Conservation (phyloP, 345 rosid species). For the Eucalyptus caleyi region DNA sequence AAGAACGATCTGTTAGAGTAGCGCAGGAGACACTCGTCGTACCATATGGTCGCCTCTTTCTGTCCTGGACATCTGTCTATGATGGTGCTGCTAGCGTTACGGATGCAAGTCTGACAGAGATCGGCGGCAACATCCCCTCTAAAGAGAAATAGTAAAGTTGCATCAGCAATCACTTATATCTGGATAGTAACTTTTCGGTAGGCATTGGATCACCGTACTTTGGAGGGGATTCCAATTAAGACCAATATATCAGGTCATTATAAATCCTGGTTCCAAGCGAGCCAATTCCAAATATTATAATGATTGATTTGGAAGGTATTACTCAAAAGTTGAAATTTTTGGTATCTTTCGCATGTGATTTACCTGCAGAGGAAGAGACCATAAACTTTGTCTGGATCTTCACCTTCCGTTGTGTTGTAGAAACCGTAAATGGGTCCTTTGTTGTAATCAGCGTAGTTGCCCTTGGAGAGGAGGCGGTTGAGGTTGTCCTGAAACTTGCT, state of each 20-base stretch:
- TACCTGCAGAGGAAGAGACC: slow-evolving; percentile 2
- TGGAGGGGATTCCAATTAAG: neutral
- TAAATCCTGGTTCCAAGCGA: neutral
- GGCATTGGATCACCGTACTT: neutral
- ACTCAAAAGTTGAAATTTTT: neutral
- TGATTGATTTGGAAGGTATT: neutral
- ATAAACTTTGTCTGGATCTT: neutral
- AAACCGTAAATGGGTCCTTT: neutral
- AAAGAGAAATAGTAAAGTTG: neutral
- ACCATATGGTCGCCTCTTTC: slow-evolving; percentile 19
- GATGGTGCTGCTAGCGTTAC: neutral
- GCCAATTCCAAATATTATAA: neutral
- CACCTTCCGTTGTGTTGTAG: neutral
- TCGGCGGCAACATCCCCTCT: neutral
- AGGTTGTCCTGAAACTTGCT: neutral
- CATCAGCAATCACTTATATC: neutral
- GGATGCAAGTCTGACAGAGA: neutral
- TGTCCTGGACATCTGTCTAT: slow-evolving; percentile 2
- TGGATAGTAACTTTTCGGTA: neutral
- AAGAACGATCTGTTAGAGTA: slow-evolving; percentile 7
- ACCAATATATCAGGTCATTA: neutral
- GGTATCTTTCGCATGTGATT: neutral
- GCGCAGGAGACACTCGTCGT: slow-evolving; percentile 19
- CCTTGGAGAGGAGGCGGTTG: neutral
- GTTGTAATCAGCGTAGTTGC: neutral